Evolutionary conservation across 1,284 basidiomycete genomes (phyloP).

Genomic region (Rugiboletus extremiorientalis): DNA sequence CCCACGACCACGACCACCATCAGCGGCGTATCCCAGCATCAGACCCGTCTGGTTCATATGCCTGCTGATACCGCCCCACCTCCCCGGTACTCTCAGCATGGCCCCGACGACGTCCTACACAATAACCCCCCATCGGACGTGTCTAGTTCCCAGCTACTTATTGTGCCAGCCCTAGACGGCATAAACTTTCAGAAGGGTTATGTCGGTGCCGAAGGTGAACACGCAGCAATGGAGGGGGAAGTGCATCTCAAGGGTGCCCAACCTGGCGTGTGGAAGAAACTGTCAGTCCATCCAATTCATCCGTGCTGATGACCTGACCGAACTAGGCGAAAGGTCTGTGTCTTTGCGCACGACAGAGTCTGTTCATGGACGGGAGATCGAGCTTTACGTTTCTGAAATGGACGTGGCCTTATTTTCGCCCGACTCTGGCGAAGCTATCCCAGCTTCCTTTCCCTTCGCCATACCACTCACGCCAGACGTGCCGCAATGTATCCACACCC

Average conservation of each 20-base stretch:
- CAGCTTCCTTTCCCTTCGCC: constrained; percentile 70
- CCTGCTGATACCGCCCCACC: constrained; percentile 38
- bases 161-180: constrained; percentile 62
- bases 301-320: constrained; percentile 9
- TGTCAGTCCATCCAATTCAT: constrained; percentile 43
- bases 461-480: constrained; percentile 72
- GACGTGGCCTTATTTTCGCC: constrained; percentile 46
- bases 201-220: constrained; percentile 75
- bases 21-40: background rate
- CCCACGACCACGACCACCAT: constrained; percentile 29
- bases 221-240: constrained; percentile 79
- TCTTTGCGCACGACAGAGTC: constrained; percentile 66
- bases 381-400: constrained; percentile 56
- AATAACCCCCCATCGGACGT: constrained; percentile 11
- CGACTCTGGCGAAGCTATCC: constrained; percentile 40
- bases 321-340: constrained; percentile 49
- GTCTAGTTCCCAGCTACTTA: constrained; percentile 54
- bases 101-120: constrained; percentile 17
- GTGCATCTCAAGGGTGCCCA: constrained; percentile 72
- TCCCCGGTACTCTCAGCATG: constrained; percentile 39
- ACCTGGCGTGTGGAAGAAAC: constrained; percentile 57
- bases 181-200: constrained; percentile 79
- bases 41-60: constrained; percentile 18
- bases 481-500: constrained; percentile 73
- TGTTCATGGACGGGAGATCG: constrained; percentile 58